Conservation (phyloP, 2,329 filamentous ascomycete genomes). For the Amauroascus niger region DNA sequence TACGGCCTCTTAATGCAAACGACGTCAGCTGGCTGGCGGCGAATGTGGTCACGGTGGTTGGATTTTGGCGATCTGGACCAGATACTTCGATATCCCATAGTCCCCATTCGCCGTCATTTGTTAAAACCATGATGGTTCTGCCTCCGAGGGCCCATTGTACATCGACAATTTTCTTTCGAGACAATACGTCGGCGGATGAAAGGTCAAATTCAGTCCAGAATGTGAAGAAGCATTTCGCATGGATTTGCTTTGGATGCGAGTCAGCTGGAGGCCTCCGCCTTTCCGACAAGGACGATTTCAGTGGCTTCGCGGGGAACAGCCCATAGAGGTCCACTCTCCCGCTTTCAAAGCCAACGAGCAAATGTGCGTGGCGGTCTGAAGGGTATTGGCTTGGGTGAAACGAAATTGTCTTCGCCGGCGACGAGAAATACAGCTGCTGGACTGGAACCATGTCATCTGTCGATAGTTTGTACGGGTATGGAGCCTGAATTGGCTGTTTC, state of each 20-base stretch:
- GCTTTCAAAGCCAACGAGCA: slow-evolving; percentile 47
- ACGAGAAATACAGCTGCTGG: slow-evolving; percentile 40
- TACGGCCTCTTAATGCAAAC: slow-evolving; percentile 36
- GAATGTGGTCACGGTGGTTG: slow-evolving; percentile 32
- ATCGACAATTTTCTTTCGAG: slow-evolving; percentile 37
- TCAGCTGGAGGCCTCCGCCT: slow-evolving; percentile 26
- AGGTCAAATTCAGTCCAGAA: slow-evolving; percentile 33
- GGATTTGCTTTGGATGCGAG: slow-evolving; percentile 26
- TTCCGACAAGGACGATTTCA: slow-evolving; percentile 21
- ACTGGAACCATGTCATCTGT: slow-evolving; percentile 37
- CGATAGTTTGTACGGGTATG: slow-evolving; percentile 22
- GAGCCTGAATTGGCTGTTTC: slow-evolving; percentile 17
- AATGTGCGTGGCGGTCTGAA: slow-evolving; percentile 43
- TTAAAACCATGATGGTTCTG: slow-evolving; percentile 37
- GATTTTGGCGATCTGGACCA: slow-evolving; percentile 34
- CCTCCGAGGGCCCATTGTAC: slow-evolving; percentile 40
- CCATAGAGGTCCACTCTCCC: slow-evolving; percentile 51
- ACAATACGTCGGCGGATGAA: slow-evolving; percentile 22
- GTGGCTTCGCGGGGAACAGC: slow-evolving; percentile 36
- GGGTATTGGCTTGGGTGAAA: slow-evolving; percentile 49
- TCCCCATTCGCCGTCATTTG: slow-evolving; percentile 42
- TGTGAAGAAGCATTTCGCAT: slow-evolving; percentile 38
- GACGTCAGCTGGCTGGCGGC: slow-evolving; percentile 33
- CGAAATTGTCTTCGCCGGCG: slow-evolving; percentile 42
- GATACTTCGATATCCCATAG: slow-evolving; percentile 42